These are phyloP conservation scores for Leccinum pachyderme DNA, from an alignment of 1,284 basidiomycete species.

Conservation along the genomic window DNA sequence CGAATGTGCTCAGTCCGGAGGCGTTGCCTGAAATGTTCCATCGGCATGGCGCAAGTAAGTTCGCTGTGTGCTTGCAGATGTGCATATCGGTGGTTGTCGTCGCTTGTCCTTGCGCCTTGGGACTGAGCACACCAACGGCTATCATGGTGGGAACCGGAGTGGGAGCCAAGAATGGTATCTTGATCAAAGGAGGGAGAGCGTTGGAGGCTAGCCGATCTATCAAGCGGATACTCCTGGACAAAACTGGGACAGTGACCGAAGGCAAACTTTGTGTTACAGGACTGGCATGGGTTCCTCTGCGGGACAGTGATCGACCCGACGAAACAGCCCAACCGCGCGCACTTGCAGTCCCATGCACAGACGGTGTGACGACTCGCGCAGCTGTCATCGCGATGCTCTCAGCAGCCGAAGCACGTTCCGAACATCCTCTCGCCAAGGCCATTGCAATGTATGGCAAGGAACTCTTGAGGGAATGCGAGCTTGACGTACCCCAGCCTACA, in stretches of 20 bases:
- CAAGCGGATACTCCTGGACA: conserved; percentile 87
- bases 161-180: conserved; percentile 94
- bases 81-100: conserved; percentile 99
- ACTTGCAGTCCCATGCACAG: conserved; percentile 53
- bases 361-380: conserved; percentile 59
- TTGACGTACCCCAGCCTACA: conserved; percentile 37
- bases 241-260: conserved; percentile 95
- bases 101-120: conserved; percentile 97
- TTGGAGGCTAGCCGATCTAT: conserved; percentile 89
- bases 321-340: conserved; percentile 38
- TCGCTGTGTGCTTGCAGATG: conserved; percentile 94
- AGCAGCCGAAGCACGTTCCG: conserved; percentile 86
- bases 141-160: conserved; percentile 99
- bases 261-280: conserved; percentile 79
- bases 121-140: conserved; percentile 94
- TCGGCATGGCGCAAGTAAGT: conserved; percentile 77
- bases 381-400: conserved; percentile 80
- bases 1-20: conserved; percentile 58
- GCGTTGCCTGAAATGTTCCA: conserved; percentile 83
- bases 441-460: conserved; percentile 81
- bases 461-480: conserved; percentile 44
- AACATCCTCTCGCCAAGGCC: conserved; percentile 95
- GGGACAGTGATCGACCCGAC: conserved; percentile 29
- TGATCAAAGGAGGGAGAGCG: conserved; percentile 96
- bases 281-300: conserved; percentile 70